A percentile compares a stretch with the other conserved stretches of the same genome.
phyloP scores from a whole-genome alignment of 495 filamentous ascomycete species.

The Hypoxylon fragiforme region DNA sequence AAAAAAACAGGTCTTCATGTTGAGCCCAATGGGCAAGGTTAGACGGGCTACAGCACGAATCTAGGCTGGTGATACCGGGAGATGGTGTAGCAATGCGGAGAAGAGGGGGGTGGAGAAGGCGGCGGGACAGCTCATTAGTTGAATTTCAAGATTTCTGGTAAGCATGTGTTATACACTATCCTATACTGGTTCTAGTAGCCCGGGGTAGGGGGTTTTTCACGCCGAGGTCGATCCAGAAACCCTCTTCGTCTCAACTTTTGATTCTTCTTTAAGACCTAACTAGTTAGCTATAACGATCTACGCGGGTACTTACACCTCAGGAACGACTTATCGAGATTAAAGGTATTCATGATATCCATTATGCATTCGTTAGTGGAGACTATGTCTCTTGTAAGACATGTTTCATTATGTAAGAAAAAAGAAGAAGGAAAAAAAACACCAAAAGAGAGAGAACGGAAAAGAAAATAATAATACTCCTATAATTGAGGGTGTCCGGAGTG shows the following conservation, averaged over 20 bases:
- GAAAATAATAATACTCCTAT: too few relatives aligned
- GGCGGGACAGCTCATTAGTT: slow-evolving; percentile 22
- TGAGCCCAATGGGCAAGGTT: slow-evolving; percentile 18
- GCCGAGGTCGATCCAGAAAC: slow-evolving; percentile 20
- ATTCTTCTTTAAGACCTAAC: too few relatives aligned
- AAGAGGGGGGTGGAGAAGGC: slow-evolving; percentile 23
- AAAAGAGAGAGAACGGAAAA: too few relatives aligned
- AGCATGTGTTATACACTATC: too few relatives aligned
- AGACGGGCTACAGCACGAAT: slow-evolving; percentile 30
- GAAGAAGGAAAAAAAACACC: too few relatives aligned
- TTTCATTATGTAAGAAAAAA: slow-evolving; percentile 1
- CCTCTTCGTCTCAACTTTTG: slow-evolving; percentile 25
- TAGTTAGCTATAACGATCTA: too few relatives aligned
- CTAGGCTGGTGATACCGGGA: slow-evolving; percentile 32
- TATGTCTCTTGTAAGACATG: slow-evolving; percentile 15
- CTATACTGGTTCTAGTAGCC: slow-evolving; percentile 11
- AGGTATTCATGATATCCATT: slow-evolving; percentile 6
- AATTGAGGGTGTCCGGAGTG: slow-evolving; percentile 9
- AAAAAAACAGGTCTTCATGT: slow-evolving; percentile 7
- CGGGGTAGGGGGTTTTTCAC: slow-evolving; percentile 21
- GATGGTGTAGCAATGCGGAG: slow-evolving; percentile 35
- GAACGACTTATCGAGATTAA: slow-evolving; percentile 8
- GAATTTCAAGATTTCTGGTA: slow-evolving; percentile 25
- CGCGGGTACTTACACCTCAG: slow-evolving; percentile 7
- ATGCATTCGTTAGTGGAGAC: not conserved